phyloP scores from a whole-genome alignment of 306 rosid species.

The Dryas alaskensis region DNA sequence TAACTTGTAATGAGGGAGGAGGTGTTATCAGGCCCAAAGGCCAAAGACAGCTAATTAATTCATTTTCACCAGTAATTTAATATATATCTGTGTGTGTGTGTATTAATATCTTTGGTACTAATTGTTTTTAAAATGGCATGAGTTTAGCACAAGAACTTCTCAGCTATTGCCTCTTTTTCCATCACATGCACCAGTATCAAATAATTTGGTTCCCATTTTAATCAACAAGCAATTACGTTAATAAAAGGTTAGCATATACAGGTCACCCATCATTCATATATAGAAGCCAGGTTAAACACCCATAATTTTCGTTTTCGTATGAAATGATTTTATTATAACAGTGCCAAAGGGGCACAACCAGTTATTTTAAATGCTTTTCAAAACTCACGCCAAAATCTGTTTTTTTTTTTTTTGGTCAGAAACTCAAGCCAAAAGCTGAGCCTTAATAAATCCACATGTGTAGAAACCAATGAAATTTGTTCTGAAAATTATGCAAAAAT shows the following conservation, averaged over 20 bases:
- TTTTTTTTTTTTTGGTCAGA: neutral
- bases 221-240: neutral
- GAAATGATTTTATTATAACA: neutral
- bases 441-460: neutral
- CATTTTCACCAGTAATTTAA: neutral
- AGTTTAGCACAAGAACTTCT: neutral
- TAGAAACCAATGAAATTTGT: neutral
- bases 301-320: neutral
- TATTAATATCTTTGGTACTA: neutral
- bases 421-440: neutral
- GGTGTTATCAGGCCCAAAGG: neutral
- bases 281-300: neutral
- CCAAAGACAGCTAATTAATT: neutral
- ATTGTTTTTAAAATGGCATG: neutral
- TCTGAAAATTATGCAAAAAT: neutral
- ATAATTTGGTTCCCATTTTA: neutral
- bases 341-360: neutral
- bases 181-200: neutral
- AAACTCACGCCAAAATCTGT: neutral
- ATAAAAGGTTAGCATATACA: neutral
- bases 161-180: neutral
- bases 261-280: neutral
- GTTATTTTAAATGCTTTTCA: neutral
- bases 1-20: neutral
- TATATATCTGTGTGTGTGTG: neutral